Evolutionary conservation across 179 eudicot genomes (phyloP), one percentile per base, ranked within the genome.

Genomic region (Vitellaria paradoxa): DNA sequence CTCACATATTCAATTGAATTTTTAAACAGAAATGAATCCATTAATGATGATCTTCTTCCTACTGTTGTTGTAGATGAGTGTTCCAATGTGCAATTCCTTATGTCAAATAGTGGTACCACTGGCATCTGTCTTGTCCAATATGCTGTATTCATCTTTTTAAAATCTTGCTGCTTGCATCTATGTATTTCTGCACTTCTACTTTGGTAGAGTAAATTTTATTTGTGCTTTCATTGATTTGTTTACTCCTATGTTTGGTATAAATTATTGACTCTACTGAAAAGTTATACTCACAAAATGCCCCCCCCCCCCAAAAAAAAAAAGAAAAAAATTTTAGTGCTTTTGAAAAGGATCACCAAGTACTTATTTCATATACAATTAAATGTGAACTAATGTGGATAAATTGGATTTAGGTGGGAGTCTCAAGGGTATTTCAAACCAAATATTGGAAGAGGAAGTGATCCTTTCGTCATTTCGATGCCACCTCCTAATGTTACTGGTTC

Each of bases 401-500:
- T 80, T 85, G 80, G 55, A 84, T 68, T 70, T 85, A 96, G 99
- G 99, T 96, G 99, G 98, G 98, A 96, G 75, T 92, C 98, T 80
- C 93, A 92, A 80, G 99, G 98, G 76, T 91, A 89, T 84, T 96
- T 96, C 89, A 93, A 89, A 86, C 98, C 99, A 81, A 89, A 81
- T 63, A 79, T 93, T 72, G 99, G 86, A 62, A 85, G 81, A 68
- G 97, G 93, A 86, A 88, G 84, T 72, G 96, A 93, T 47, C 92
- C 99, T 76, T 96, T 93, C 66, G 98, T 93, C 55, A 81, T 96
- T 65, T 82, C 99, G 17, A 96, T 96, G 99, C 99, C 99, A 60
- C 99, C 99, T 45, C 98, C 99, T 73, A 96, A 96, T 85, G 97
- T 96, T 49, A 96, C 99, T 40, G 99, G 99, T 78, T 96, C 98